Evolutionary conservation across 2,329 filamentous ascomycete species (phyloP), one percentile per base, ranked within the genome.

Genomic region (Fusarium dimerum): DNA sequence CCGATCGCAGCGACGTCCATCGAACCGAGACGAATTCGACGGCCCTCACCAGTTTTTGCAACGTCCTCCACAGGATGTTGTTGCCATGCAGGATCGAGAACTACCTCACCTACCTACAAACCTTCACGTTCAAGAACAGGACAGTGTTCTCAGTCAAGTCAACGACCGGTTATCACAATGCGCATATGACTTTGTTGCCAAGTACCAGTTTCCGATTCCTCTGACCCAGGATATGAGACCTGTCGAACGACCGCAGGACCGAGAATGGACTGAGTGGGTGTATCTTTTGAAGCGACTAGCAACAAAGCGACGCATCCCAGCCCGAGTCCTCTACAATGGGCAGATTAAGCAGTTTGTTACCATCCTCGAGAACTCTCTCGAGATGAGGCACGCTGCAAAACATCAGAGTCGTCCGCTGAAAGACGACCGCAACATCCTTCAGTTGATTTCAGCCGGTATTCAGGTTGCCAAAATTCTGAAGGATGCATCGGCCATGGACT

Each of bases 261-360:
- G 89, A 56, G 90, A 94, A 71, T 95, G 90, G 90, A 93, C 89
- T 43, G 90, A 95, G 74, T 95, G 90, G 90, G 90, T 93, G 50
- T 91, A 92, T 71, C 81, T 95, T 52, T 78, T 95, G 61, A 94
- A 94, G 74, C 82, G 90, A 45, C 81, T 95, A 52, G 90, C 90
- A 32, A 95, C 90, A 34, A 94, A 93, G 76, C 83, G 90, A 60
- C 85, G 90, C 56, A 93, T 95, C 62, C 90, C 90, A 6, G 89
- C 90, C 43, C 81, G 90, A 50, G 88, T 94, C 17, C 77, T 95
- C 41, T 94, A 93, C 77, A 90, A 94, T 69, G 89, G 89, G 54
- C 90, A 95, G 74, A 95, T 95, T 74, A 94, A 93, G 75, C 90
- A 94, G 72, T 86, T 95, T 71, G 88, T 94, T 60, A 94, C 90